A percentile compares a stretch with the other conserved stretches of the same genome.
Conservation (phyloP, 2,329 filamentous ascomycete species). For the Trichoderma pleuroti region DNA sequence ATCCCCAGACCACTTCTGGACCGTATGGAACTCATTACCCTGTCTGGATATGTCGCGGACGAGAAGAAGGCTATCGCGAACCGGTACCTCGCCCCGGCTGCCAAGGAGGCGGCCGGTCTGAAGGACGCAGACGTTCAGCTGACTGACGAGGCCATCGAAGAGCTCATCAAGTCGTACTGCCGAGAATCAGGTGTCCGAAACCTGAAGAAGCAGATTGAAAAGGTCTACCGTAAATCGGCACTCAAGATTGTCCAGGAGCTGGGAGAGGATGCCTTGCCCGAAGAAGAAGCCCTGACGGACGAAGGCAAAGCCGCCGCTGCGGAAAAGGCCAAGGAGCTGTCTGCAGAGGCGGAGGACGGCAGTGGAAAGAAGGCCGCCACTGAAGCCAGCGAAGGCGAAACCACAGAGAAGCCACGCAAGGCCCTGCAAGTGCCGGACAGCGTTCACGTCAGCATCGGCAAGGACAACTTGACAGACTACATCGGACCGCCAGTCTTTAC, state of each 20-base stretch:
- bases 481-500: slow-evolving; percentile 95
- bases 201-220: slow-evolving; percentile 98
- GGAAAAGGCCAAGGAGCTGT: slow-evolving; percentile 52
- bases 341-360: slow-evolving; percentile 21
- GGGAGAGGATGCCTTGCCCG: slow-evolving; percentile 76
- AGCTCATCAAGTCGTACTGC: slow-evolving; percentile 98
- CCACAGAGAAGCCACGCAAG: slow-evolving; percentile 66
- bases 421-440: slow-evolving; percentile 79
- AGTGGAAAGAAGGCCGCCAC: slow-evolving; percentile 27
- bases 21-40: slow-evolving; percentile 94
- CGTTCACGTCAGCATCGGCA: slow-evolving; percentile 82
- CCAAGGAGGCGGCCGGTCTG: slow-evolving; percentile 89
- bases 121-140: slow-evolving; percentile 89
- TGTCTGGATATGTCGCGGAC: slow-evolving; percentile 94
- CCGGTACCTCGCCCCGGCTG: slow-evolving; percentile 83
- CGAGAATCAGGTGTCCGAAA: slow-evolving; percentile 96
- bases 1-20: slow-evolving; percentile 92
- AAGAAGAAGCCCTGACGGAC: slow-evolving; percentile 77
- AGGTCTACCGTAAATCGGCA: slow-evolving; percentile 95
- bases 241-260: slow-evolving; percentile 95
- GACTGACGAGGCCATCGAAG: slow-evolving; percentile 81
- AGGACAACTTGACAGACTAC: slow-evolving; percentile 91
- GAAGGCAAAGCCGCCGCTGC: slow-evolving; percentile 79
- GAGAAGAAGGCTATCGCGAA: slow-evolving; percentile 99
- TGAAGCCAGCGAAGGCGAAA: slow-evolving; percentile 36